Evolutionary conservation across 768 basidiomycete species (phyloP).

Genomic region (Leccinum uliginosum): DNA sequence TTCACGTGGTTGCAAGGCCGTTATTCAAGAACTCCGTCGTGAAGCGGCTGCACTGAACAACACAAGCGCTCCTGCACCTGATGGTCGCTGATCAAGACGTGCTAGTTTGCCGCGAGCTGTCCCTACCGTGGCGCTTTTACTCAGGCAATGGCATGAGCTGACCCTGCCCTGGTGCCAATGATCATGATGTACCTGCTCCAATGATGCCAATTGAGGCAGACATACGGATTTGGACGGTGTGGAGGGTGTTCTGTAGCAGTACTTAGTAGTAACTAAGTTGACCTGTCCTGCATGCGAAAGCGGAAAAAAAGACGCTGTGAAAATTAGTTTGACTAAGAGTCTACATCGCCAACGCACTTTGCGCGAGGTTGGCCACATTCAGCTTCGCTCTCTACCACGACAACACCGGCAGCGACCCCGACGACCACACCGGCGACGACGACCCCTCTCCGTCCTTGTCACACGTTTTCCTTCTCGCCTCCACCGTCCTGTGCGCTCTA

Average conservation of each 20-base stretch:
- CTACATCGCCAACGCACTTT: constrained; percentile 1
- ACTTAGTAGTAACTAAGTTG: too few species aligned
- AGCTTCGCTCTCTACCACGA: not conserved
- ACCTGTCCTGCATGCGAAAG: not conserved
- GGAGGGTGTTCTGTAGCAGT: constrained; percentile 15
- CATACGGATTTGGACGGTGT: constrained; percentile 18
- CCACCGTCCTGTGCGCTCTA: constrained; percentile 15
- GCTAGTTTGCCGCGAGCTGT: not conserved
- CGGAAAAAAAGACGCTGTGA: constrained; percentile 7
- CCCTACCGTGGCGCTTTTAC: not conserved
- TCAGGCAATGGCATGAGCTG: not conserved
- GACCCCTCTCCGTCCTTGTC: constrained; percentile 5
- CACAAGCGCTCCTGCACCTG: constrained; percentile 17
- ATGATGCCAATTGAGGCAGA: constrained; percentile 7
- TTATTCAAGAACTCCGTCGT: constrained; percentile 77
- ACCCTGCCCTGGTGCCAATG: not conserved
- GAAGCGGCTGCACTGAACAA: constrained; percentile 49
- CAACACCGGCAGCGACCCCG: constrained; percentile 8
- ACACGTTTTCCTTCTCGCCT: constrained; percentile 10
- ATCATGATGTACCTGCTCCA: constrained; percentile 10
- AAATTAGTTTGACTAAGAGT: constrained; percentile 6
- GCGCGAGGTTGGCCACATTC: not conserved
- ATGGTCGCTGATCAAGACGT: constrained; percentile 21
- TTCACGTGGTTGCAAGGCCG: constrained; percentile 49
- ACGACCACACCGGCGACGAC: constrained; percentile 9